phyloP scores from a whole-genome alignment of 495 filamentous ascomycete genomes.

The Daldinia vernicosa region DNA sequence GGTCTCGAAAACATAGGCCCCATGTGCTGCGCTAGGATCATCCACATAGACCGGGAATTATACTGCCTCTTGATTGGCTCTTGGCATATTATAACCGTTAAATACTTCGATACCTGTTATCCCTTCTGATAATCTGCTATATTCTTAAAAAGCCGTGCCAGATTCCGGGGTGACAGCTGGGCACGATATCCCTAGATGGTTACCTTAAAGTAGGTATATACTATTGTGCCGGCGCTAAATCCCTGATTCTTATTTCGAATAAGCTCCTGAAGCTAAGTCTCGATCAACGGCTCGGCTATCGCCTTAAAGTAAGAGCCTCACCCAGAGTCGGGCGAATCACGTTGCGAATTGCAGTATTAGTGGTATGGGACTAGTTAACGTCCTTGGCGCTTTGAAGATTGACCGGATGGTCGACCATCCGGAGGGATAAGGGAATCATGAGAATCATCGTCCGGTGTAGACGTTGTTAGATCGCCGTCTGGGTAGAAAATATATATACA shows the following conservation, averaged over 20 bases:
- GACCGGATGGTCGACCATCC: slow-evolving; percentile 38
- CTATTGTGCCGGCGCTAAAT: background rate
- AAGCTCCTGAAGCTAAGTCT: slow-evolving; percentile 21
- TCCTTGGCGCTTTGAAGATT: slow-evolving; percentile 38
- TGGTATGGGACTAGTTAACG: slow-evolving; percentile 6
- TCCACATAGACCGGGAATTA: slow-evolving; percentile 5
- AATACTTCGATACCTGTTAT: slow-evolving; percentile 29
- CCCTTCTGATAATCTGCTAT: slow-evolving; percentile 21
- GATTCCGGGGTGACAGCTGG: slow-evolving; percentile 7
- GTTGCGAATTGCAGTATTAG: slow-evolving; percentile 2
- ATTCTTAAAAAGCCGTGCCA: background rate
- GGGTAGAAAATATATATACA: slow-evolving; percentile 33
- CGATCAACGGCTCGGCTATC: slow-evolving; percentile 9
- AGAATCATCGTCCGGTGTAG: slow-evolving; percentile 25
- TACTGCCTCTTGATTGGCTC: slow-evolving; percentile 24
- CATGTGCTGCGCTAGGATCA: slow-evolving; percentile 20
- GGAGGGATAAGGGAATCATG: slow-evolving; percentile 24
- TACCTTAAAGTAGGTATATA: background rate
- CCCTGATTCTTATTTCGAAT: slow-evolving; percentile 17
- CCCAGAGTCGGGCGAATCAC: slow-evolving; percentile 25
- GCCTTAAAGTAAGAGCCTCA: slow-evolving; percentile 28
- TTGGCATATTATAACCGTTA: background rate
- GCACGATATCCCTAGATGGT: background rate
- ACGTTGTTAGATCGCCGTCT: slow-evolving; percentile 29
- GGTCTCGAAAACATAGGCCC: slow-evolving; percentile 32